phyloP scores from a whole-genome alignment of 305 asterid species.

The Solanum aculeatissimum region DNA sequence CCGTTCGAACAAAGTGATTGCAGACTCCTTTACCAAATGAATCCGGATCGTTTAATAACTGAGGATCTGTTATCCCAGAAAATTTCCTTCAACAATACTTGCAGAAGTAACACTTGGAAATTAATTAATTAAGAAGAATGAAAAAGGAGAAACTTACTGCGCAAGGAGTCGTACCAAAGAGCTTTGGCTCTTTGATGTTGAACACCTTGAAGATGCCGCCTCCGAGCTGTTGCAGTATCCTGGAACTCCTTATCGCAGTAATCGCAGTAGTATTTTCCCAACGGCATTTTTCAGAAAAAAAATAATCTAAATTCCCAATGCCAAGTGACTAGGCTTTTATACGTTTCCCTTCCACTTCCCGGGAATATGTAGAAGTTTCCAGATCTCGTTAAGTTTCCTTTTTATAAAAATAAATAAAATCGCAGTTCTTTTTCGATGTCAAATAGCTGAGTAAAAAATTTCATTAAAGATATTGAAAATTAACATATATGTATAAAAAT shows the following conservation, averaged over 20 bases:
- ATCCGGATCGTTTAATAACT: conserved; percentile 25
- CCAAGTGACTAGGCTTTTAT: neutral
- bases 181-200: conserved; percentile 92
- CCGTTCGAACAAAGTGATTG: conserved; percentile 78
- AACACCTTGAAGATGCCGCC: conserved; percentile 80
- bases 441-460: no score
- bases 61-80: conserved; percentile 21
- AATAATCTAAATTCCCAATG: neutral
- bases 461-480: no score
- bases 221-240: conserved; percentile 72
- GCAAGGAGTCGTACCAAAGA: conserved; percentile 76
- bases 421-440: neutral
- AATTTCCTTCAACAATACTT: neutral
- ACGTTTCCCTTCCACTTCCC: neutral
- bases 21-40: conserved; percentile 55
- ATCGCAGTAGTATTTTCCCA: conserved; percentile 15
- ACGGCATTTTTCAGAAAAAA: neutral
- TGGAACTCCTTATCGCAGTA: conserved; percentile 90
- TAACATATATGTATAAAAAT: no score
- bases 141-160: conserved; percentile 17
- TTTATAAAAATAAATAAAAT: no score
- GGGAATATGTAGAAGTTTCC: neutral
- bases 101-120: neutral
- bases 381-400: neutral
- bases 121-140: neutral